A percentile compares a stretch with the other conserved stretches of the same genome.
Conservation (phyloP, 179 eudicot species). For the Beta lomatogona region DNA sequence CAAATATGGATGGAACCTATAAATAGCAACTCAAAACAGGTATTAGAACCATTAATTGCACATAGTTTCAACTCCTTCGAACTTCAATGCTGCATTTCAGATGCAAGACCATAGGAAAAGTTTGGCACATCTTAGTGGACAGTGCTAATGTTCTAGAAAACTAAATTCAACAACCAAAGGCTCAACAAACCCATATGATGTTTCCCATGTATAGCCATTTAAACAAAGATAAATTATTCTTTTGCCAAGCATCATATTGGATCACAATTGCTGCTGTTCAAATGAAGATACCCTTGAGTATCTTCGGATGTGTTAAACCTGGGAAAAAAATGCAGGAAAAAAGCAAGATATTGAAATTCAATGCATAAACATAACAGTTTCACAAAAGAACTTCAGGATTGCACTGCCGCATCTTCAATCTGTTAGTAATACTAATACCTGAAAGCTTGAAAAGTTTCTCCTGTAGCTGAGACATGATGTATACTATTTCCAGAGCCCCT, state of each 20-base stretch:
- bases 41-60: neutral
- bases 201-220: neutral
- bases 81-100: too few species aligned
- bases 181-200: neutral
- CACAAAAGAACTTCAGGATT: neutral
- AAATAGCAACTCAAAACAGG: too few species aligned
- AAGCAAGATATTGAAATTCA: neutral
- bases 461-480: conserved; percentile 21
- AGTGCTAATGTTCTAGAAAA: neutral
- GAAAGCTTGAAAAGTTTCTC: conserved; percentile 22
- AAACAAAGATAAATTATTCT: too few species aligned
- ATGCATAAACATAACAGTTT: neutral
- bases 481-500: conserved; percentile 29
- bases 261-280: neutral
- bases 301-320: neutral
- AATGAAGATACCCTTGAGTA: neutral
- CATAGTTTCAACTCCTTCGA: neutral
- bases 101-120: neutral
- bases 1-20: neutral
- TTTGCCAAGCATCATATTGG: neutral
- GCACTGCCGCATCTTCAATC: conserved; percentile 13
- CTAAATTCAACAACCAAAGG: neutral
- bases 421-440: conserved; percentile 32
- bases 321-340: neutral
- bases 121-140: neutral